phyloP scores from a whole-genome alignment of 2,329 filamentous ascomycete genomes.

The Dothideomycetidae sp. region DNA sequence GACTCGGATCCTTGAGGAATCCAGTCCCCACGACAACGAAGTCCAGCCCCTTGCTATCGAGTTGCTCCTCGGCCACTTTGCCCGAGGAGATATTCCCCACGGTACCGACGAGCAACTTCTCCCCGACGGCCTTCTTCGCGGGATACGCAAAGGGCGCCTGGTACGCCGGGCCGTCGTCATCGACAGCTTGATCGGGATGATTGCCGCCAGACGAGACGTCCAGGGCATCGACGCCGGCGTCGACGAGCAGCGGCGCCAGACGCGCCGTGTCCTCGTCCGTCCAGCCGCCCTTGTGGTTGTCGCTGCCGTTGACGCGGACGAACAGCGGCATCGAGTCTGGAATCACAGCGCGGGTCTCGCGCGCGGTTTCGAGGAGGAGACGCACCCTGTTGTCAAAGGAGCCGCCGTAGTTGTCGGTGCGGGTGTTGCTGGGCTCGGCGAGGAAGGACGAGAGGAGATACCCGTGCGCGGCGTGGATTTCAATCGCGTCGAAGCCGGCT shows the following conservation, averaged over 20 bases:
- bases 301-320: slow-evolving; percentile 57
- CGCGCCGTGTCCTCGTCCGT: slow-evolving; percentile 47
- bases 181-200: slow-evolving; percentile 41
- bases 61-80: slow-evolving; percentile 50
- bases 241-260: slow-evolving; percentile 53
- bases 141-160: slow-evolving; percentile 59
- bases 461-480: slow-evolving; percentile 69
- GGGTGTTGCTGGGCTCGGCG: slow-evolving; percentile 53
- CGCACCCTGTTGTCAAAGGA: slow-evolving; percentile 58
- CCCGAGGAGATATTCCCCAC: slow-evolving; percentile 63
- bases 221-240: slow-evolving; percentile 63
- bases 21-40: slow-evolving; percentile 59
- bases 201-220: slow-evolving; percentile 71
- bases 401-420: slow-evolving; percentile 54
- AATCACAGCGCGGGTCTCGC: slow-evolving; percentile 47
- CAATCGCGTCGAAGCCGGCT: slow-evolving; percentile 63
- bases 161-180: slow-evolving; percentile 45
- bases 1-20: slow-evolving; percentile 70
- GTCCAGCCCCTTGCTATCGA: slow-evolving; percentile 44
- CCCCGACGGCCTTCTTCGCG: slow-evolving; percentile 62
- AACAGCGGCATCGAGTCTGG: slow-evolving; percentile 57
- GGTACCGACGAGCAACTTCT: slow-evolving; percentile 52
- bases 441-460: slow-evolving; percentile 61
- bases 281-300: slow-evolving; percentile 65
- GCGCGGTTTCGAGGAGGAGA: slow-evolving; percentile 52